Base-by-base conservation (phyloP, 768 basidiomycete species). In the Serendipita sp. region DNA sequence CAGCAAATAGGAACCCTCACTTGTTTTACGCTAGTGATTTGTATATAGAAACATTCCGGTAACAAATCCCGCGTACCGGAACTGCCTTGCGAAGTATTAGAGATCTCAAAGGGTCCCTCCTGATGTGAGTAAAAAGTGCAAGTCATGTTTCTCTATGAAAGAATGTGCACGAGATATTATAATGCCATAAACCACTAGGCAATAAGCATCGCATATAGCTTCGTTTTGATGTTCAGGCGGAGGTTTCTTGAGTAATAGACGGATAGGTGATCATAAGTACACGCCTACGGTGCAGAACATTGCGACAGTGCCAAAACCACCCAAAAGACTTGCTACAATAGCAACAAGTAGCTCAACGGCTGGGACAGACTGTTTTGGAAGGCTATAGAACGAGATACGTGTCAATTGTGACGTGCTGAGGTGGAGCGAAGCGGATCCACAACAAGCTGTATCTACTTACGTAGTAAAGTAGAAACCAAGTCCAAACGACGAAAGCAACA, bases 401-500 rank as follows among this genome's bases (percentile, higher is more conserved):
- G 56, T 60, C 56, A 60, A 38, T 60, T 23, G 35, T 41, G 41
- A 32, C 35, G 56, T 38, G 56, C 56, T 48, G 41, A 23, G 64
- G 48, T 36, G 69, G 66, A 66, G 65, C 63, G 45, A 70, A 38
- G 63, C 18, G 47, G 52, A 56, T 10, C 13, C 41, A 41, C 41
- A 13, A 41, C 13, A 13, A 5, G 41, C 13, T 13, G 13, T 5
- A 41, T 5, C 41, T 5, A 71, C 76, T 67, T 62, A 77, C 76
- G 75, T 95, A 67, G 92, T 86, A 74, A 90, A 91, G 77, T 93
- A 91, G 78, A 95, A 95, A 0, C 87, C 81, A 46, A 94, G 83
- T n/a, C 71, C 81, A 71, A 96, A 94, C 0, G 91, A 91, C 16
- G 82, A 75, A 0, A 81, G 71, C 48, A 95, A 80, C 67, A 89